phyloP scores from a whole-genome alignment of 78 protist genomes.

The Isochrysis galbana region DNA sequence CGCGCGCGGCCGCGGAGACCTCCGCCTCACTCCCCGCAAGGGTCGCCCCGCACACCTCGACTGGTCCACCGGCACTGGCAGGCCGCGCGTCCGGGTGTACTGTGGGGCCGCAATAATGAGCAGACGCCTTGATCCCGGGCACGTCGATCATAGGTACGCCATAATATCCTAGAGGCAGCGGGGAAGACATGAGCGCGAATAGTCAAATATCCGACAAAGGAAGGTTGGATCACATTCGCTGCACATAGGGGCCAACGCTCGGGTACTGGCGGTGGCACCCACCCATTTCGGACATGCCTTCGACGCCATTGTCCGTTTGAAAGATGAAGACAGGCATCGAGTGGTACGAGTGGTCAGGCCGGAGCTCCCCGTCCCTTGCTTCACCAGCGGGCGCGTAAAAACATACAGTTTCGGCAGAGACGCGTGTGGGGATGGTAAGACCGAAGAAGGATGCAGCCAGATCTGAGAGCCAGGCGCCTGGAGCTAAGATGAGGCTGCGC shows the following conservation, averaged over 20 bases:
- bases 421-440: neutral
- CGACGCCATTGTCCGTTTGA: neutral
- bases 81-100: constrained; percentile 11
- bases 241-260: too few relatives aligned
- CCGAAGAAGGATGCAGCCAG: neutral
- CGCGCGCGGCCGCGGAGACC: neutral
- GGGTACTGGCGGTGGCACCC: neutral
- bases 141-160: neutral
- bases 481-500: neutral
- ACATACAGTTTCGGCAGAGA: constrained; percentile 10
- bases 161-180: neutral
- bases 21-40: neutral
- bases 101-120: neutral
- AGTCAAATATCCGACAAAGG: too few relatives aligned
- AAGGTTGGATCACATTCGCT: too few relatives aligned
- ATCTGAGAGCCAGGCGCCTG: neutral
- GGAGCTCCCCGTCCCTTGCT: neutral
- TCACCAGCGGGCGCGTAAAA: neutral
- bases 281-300: neutral
- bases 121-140: neutral
- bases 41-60: neutral
- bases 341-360: neutral
- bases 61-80: neutral
- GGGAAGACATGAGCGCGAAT: too few relatives aligned
- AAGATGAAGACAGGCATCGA: neutral